Conservation (phyloP, 805 yeast species). For the Kluyveromyces starmeri region DNA sequence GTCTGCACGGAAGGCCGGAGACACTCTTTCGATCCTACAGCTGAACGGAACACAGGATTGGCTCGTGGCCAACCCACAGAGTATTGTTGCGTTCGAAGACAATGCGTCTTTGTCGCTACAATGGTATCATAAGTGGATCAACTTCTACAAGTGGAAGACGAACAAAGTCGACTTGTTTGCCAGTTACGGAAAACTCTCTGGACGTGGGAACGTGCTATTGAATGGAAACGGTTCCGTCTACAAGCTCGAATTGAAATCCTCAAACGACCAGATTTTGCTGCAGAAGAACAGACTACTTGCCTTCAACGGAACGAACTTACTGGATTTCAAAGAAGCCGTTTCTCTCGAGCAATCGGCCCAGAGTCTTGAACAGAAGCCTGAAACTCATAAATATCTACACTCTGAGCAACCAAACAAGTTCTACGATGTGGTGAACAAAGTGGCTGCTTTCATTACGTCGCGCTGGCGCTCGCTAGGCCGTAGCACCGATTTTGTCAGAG, state of each 20-base stretch:
- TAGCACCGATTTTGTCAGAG: constrained; percentile 14
- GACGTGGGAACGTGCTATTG: constrained; percentile 26
- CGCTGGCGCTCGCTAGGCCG: neutral
- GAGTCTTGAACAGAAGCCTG: neutral
- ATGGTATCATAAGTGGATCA: constrained; percentile 4
- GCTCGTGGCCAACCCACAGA: constrained; percentile 23
- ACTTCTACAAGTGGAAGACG: constrained; percentile 4
- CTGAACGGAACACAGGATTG: constrained; percentile 24
- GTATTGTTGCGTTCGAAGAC: constrained; percentile 24
- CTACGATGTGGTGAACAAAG: neutral
- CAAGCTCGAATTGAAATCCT: constrained; percentile 20
- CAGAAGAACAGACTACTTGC: constrained; percentile 26
- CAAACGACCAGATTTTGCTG: constrained; percentile 21
- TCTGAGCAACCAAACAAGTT: constrained; percentile 1
- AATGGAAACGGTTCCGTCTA: constrained; percentile 23
- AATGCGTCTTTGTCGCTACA: constrained; percentile 20
- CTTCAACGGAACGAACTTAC: constrained; percentile 22
- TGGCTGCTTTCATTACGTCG: neutral
- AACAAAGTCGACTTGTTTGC: constrained; percentile 11
- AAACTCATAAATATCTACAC: neutral
- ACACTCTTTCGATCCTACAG: constrained; percentile 11
- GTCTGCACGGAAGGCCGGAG: constrained; percentile 15
- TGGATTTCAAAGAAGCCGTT: constrained; percentile 20
- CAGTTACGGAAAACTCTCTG: constrained; percentile 19
- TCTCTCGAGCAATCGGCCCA: constrained; percentile 9